Conservation (phyloP, 2,329 filamentous ascomycete species). For the Parastagonospora nodorum region DNA sequence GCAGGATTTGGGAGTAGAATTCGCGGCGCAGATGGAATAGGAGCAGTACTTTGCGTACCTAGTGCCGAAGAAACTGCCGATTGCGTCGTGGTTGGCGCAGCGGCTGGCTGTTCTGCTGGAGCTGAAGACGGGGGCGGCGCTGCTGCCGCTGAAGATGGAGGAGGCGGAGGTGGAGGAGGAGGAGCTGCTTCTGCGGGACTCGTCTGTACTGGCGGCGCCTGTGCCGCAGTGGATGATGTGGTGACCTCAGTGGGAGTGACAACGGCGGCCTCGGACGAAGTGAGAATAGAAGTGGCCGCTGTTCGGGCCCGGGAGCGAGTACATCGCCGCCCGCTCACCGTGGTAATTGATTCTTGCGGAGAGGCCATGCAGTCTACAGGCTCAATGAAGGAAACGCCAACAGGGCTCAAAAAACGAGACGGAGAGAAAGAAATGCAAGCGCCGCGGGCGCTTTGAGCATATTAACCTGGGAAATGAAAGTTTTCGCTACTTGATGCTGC, state of each 20-base stretch:
- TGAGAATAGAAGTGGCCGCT: slow-evolving; percentile 28
- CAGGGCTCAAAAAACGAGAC: slow-evolving; percentile 37
- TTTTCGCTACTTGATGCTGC: slow-evolving; percentile 28
- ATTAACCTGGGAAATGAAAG: slow-evolving; percentile 39
- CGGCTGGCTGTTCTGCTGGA: slow-evolving; percentile 16
- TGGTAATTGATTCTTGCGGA: slow-evolving; percentile 44
- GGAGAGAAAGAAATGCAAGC: slow-evolving; percentile 35
- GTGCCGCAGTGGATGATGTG: slow-evolving; percentile 24
- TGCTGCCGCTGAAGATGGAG: slow-evolving; percentile 13
- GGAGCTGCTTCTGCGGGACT: slow-evolving; percentile 18
- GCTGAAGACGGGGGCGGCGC: slow-evolving; percentile 9
- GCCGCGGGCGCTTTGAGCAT: slow-evolving; percentile 43
- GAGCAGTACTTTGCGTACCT: slow-evolving; percentile 42
- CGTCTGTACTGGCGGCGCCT: slow-evolving; percentile 27
- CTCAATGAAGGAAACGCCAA: slow-evolving; percentile 39
- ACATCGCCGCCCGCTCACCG: slow-evolving; percentile 46
- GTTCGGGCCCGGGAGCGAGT: slow-evolving; percentile 45
- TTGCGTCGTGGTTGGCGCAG: slow-evolving; percentile 28
- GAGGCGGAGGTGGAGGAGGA: slow-evolving; percentile 18
- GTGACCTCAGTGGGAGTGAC: slow-evolving; percentile 25
- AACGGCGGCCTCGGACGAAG: slow-evolving; percentile 18
- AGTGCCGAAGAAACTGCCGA: slow-evolving; percentile 34
- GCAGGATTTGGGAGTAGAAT: slow-evolving; percentile 25
- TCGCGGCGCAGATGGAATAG: slow-evolving; percentile 28
- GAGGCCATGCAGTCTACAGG: slow-evolving; percentile 45